Evolutionary conservation across 352 stramenopile species (phyloP), one percentile per base, ranked within the genome.

Genomic region (Phytopythium vexans): DNA sequence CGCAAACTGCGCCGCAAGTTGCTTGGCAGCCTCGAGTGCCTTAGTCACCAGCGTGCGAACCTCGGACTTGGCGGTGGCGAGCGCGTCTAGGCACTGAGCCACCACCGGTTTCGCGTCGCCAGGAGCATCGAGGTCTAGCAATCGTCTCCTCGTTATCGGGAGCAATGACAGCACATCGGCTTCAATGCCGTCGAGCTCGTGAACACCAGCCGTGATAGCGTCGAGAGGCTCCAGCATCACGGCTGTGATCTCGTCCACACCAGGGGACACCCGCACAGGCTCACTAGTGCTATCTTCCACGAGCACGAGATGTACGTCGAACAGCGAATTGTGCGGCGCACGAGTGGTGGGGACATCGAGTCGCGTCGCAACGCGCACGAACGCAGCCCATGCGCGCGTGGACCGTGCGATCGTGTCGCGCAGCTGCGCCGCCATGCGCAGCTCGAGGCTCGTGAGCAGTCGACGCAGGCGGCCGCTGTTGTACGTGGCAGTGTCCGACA

Each of bases 111-210:
- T 39, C 9, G 50, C 40, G 15, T 42, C 50, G 12, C 8, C 27
- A 43, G 81, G 67, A 1, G 69, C 58, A 3, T 76, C 64, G 9
- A 93, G 59, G 50, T 88, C 70, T 0, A 95, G 64, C 4, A 95
- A 44, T 4, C 72, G 78, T 0, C 60, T 56, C 11, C 70, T 67
- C 3, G 88, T 77, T 3, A 98, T 75, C 6, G 77, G 69, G 8
- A 98, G 66, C 12, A 97, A 65, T 6, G 82, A 95, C 78, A 97
- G 88, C 27, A 97, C 80, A 43, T 98, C 92, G 50, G 73, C 80
- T 61, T 98, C 92, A 27, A 97, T 77, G 12, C 76, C 68, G 47
- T 92, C 82, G 7, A 97, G 75, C 47, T 91, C 81, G 41, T 92
- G 74, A 0, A 97, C 69, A 12, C 80, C 77, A 3, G 68, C 48